A percentile compares a stretch with the other conserved stretches of the same genome.
Conservation (phyloP, 768 basidiomycete species). For the Naematelia encephala region DNA sequence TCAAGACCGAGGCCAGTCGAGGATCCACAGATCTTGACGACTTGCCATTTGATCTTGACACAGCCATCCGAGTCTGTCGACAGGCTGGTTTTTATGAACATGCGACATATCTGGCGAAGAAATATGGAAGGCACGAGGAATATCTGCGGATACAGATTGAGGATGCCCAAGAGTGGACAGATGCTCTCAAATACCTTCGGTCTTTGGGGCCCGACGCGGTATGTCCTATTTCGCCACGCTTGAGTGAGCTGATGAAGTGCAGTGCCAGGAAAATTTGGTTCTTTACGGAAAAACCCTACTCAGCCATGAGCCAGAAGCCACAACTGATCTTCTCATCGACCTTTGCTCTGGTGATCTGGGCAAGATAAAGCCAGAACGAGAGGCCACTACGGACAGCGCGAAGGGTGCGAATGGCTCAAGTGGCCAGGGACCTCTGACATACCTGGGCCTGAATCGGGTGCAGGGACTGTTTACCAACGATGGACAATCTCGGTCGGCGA, state of each 20-base stretch:
- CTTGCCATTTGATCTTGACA: conserved; percentile 93
- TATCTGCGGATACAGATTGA: conserved; percentile 92
- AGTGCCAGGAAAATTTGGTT: conserved; percentile 80
- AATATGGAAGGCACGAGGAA: conserved; percentile 87
- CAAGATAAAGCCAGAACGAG: conserved; percentile 42
- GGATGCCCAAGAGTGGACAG: conserved; percentile 75
- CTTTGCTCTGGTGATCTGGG: conserved; percentile 67
- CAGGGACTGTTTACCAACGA: conserved; percentile 50
- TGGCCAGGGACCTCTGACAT: conserved; percentile 69
- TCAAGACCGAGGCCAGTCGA: conserved; percentile 71
- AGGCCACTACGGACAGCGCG: conserved; percentile 11
- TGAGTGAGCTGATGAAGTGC: conserved; percentile 5
- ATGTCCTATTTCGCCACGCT: conserved; percentile 46
- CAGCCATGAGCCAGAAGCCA: conserved; percentile 74
- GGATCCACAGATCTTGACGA: conserved; percentile 55
- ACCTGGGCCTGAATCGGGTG: conserved; percentile 69
- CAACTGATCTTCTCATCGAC: conserved; percentile 86
- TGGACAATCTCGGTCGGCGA: conserved; percentile 49
- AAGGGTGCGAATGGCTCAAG: conserved; percentile 23
- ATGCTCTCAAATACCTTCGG: conserved; percentile 77
- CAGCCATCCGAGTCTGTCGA: conserved; percentile 91
- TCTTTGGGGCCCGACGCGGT: conserved; percentile 75
- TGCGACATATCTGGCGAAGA: conserved; percentile 85
- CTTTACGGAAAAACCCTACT: conserved; percentile 86
- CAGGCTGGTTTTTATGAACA: conserved; percentile 96